Evolutionary conservation across 2,329 filamentous ascomycete genomes (phyloP).

Genomic region (Nemania sp.): DNA sequence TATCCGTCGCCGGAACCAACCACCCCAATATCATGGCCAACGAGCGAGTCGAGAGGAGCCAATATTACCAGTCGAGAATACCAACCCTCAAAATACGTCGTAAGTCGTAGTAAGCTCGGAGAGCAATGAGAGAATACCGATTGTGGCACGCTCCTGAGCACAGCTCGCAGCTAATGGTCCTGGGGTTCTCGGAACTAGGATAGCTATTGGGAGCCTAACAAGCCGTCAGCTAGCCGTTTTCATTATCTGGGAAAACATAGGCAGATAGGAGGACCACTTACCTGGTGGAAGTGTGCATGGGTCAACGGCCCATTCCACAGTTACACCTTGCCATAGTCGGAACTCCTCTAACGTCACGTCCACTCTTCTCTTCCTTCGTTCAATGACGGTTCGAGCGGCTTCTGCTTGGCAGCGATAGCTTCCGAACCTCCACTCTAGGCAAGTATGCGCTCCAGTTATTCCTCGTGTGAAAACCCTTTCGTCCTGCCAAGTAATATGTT

Average conservation of each 20-base stretch:
- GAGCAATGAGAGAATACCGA: too few species aligned
- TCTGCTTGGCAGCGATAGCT: constrained; percentile 68
- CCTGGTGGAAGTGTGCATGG: constrained; percentile 34
- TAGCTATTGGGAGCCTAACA: not conserved
- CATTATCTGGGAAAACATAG: not conserved
- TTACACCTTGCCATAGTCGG: constrained; percentile 30
- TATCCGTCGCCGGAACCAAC: too few species aligned
- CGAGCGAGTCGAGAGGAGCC: not conserved
- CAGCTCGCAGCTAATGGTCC: too few species aligned
- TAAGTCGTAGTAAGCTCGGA: too few species aligned
- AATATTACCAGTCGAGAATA: not conserved
- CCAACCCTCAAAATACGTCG: not conserved
- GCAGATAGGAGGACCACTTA: not conserved
- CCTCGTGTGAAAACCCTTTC: constrained; percentile 56
- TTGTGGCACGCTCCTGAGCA: too few species aligned
- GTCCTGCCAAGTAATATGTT: constrained; percentile 60
- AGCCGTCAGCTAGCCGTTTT: constrained; percentile 15
- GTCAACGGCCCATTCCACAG: constrained; percentile 39
- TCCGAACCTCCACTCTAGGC: constrained; percentile 65
- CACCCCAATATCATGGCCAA: not conserved
- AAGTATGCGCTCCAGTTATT: constrained; percentile 34
- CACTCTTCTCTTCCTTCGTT: constrained; percentile 15
- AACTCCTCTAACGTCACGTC: not conserved
- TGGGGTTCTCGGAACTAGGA: not conserved
- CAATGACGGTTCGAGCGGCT: constrained; percentile 51